Evolutionary conservation across 306 rosid species (phyloP), one percentile per base, ranked within the genome.

Genomic region (Trifolium fragiferum): DNA sequence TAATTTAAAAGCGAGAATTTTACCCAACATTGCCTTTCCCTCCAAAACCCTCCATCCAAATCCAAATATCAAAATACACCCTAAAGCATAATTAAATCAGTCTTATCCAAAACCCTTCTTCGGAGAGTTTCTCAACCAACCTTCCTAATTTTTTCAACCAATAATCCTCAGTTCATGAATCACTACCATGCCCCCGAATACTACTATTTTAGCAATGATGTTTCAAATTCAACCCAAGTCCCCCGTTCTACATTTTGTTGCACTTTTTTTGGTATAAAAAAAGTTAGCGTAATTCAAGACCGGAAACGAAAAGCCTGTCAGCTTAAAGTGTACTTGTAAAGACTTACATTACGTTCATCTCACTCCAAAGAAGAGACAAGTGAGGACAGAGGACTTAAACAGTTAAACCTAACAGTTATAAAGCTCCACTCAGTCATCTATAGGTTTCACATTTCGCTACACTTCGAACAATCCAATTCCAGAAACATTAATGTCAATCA

Each of bases 151-250:
- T 77, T 74, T 66, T 77, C 61, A 76, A 60, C 60, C 47, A 19
- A 71, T 68, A 73, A 60, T 61, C 74, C 73, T 73, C 73, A 20
- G 23, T 27, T 32, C 44, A 81, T 40, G 19, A 65, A 60, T 57
- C 33, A 43, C 66, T 68, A 41, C 65, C 44, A 46, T 6, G 19
- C 20, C 40, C 8, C 10, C 10, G 10, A 37, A 37, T 37, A 37
- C 40, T 37, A 37, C 40, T 37, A 69, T 46, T 55, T 25, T 46
- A 62, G 55, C 66, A 27, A 63, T 1, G 8, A 12, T 2, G 20
- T 35, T 73, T 25, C 62, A 70, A 60, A 69, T 15, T 21, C 33
- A 47, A 38, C 53, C 30, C 46, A 35, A 40, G 44, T 20, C 70
- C 37, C 78, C 54, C 10, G 20, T 47, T 70, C 66, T 66, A 70